Conservation (phyloP, 441 rosid genomes). For the Aquilaria agallochum region DNA sequence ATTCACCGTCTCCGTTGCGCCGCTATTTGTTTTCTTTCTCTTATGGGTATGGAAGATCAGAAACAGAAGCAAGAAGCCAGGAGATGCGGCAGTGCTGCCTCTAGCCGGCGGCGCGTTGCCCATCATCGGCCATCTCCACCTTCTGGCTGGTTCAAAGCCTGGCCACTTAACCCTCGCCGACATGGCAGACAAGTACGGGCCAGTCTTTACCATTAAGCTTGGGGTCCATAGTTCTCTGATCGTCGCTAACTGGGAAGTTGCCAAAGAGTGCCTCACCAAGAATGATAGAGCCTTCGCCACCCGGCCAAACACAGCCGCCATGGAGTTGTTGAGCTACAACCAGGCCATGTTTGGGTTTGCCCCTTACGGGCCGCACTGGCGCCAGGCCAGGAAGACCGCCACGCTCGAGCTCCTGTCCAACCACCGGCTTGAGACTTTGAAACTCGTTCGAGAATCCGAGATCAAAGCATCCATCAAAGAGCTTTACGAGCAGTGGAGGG, state of each 20-base stretch:
- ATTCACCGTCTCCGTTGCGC: too few relatives aligned
- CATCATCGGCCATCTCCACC: constrained; percentile 58
- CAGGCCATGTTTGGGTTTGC: constrained; percentile 21
- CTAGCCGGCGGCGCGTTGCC: constrained; percentile 59
- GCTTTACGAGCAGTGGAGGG: constrained; percentile 12
- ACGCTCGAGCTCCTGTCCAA: constrained; percentile 34
- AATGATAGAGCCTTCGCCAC: constrained; percentile 26
- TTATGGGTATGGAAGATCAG: too few relatives aligned
- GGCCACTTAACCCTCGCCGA: constrained; percentile 38
- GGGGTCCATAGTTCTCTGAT: constrained; percentile 30
- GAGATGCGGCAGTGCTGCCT: constrained; percentile 19
- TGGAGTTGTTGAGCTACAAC: constrained; percentile 23
- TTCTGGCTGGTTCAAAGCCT: constrained; percentile 36
- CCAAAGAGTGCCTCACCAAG: constrained; percentile 33
- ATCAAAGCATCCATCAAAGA: constrained; percentile 11
- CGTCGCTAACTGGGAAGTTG: constrained; percentile 28
- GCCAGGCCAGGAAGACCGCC: constrained; percentile 30
- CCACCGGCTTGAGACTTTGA: constrained; percentile 20
- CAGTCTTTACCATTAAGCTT: constrained; percentile 31
- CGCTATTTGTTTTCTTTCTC: too few relatives aligned
- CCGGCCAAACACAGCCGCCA: constrained; percentile 19
- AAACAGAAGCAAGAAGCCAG: too few relatives aligned
- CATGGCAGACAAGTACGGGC: constrained; percentile 40
- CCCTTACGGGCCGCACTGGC: constrained; percentile 36
- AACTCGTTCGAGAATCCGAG: constrained; percentile 24